Percentiles rank a stretch among this genome's conserved stretches.
phyloP scores from a whole-genome alignment of 2,329 filamentous ascomycete genomes.

The Aspergillus sp. region DNA sequence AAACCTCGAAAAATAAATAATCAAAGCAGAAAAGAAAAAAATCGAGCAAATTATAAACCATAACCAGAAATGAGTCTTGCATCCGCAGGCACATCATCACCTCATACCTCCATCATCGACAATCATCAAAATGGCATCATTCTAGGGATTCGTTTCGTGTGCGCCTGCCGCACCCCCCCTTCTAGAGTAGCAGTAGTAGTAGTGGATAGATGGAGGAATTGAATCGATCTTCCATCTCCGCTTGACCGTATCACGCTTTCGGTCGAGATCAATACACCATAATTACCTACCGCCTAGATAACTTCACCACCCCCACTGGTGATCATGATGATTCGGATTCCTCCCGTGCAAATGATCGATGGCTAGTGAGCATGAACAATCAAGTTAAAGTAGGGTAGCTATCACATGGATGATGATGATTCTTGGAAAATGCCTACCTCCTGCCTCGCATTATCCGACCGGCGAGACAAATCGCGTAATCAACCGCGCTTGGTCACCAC shows the following conservation, averaged over 20 bases:
- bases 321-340: neutral
- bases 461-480: constrained; percentile 12
- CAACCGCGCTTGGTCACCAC: constrained; percentile 4
- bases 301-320: neutral
- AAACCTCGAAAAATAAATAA: constrained; percentile 3
- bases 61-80: neutral
- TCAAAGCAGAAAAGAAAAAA: neutral
- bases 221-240: neutral
- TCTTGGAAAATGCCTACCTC: neutral
- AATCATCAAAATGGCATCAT: constrained; percentile 10
- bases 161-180: neutral
- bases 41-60: neutral
- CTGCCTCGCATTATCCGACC: constrained; percentile 4
- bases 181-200: too few species aligned
- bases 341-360: neutral
- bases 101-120: constrained; percentile 10
- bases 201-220: too few species aligned
- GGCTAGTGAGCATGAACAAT: too few species aligned
- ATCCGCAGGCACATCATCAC: constrained; percentile 8
- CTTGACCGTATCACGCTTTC: constrained; percentile 16
- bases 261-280: constrained; percentile 5
- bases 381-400: neutral
- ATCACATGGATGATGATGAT: constrained; percentile 18
- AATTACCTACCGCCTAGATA: neutral
- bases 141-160: constrained; percentile 1